Evolutionary conservation across 345 rosid genomes (phyloP), one percentile per base, ranked within the genome.

Genomic region (Eucalyptus pauciflora): DNA sequence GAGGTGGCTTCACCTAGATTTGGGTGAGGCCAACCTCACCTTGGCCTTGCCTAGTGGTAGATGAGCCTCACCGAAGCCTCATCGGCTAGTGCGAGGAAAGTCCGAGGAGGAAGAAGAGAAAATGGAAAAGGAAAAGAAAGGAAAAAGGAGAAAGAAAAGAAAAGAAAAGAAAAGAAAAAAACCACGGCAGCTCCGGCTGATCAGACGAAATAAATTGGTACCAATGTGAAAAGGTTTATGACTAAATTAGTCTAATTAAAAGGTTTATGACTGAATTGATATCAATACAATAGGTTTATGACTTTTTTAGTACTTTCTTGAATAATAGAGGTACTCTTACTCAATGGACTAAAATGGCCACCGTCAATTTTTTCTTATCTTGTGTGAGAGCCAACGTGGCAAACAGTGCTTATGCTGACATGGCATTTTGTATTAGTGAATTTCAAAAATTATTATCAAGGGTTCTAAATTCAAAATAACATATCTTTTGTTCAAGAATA

Each of bases 101-200:
- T 51, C 54, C 20, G 7, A 0, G 0, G 54, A 16, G 54, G 54
- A 51, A 50, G 0, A 15, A 50, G 7, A 49, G 15, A 49, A 49
- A 49, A 49, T 12, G 5, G 50, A 13, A 12, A 49, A 12, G 5
- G 14, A 49, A 49, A 49, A 49, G 14, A 49, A 49, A 49, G 45
- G 45, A 43, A 49, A 49, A 49, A 49, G 5, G 50, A 13, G 4
- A 49, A 49, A 4, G 14, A 49, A 49, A 49, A 49, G 14, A 49
- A 49, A 49, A 8, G 14, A 49, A 49, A 49, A 8, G 49, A 50
- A 14, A 5, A 15, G 15, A 6, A 6, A 6, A 50, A 50, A 2
- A 16, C 1, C 8, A 2, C 3, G 1, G 1, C 52, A 50, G 1
- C 18, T 5, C 0, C 1, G 2, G 7, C 7, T 0, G 17, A 0